Evolutionary conservation across 176 grass and related monocot genomes (phyloP).

Genomic region (Tillandsia fasciculata): DNA sequence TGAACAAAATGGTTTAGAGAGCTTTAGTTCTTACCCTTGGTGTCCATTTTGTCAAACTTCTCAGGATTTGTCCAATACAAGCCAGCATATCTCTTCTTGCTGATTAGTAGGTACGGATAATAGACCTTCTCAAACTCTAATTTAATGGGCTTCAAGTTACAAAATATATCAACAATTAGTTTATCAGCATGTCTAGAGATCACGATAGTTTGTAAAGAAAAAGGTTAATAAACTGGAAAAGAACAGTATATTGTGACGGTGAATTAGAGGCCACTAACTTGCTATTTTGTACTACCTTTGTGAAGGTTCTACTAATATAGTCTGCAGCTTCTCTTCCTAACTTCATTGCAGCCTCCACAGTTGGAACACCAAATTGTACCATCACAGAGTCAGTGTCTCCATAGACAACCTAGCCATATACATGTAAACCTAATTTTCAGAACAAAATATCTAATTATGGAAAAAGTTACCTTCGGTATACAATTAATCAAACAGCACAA

Average conservation of each 20-base stretch:
- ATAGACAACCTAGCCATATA: conserved; percentile 61
- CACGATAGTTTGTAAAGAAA: not conserved
- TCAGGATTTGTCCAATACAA: conserved; percentile 97
- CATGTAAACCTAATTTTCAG: not conserved
- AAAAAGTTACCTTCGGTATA: not conserved
- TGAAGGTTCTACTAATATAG: conserved; percentile 86
- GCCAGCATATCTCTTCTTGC: conserved; percentile 99
- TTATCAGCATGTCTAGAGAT: not conserved
- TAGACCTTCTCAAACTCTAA: conserved; percentile 98
- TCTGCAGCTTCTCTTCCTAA: conserved; percentile 96
- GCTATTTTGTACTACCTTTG: conserved; percentile 42
- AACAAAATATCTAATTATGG: not conserved
- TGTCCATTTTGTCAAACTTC: conserved; percentile 99
- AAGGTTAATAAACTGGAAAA: not conserved
- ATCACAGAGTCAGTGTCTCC: conserved; percentile 98
- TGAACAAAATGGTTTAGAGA: not conserved
- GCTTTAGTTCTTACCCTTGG: conserved; percentile 56
- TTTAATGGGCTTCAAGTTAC: conserved; percentile 69
- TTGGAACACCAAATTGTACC: conserved; percentile 90
- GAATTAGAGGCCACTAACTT: not conserved
- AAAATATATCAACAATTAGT: conserved; percentile 7
- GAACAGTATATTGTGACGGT: not conserved
- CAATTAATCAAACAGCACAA: not conserved
- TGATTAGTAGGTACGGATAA: conserved; percentile 90
- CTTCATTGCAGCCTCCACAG: conserved; percentile 78